phyloP scores from a whole-genome alignment of 257 asterid genomes.

The Cynanchum wilfordii region DNA sequence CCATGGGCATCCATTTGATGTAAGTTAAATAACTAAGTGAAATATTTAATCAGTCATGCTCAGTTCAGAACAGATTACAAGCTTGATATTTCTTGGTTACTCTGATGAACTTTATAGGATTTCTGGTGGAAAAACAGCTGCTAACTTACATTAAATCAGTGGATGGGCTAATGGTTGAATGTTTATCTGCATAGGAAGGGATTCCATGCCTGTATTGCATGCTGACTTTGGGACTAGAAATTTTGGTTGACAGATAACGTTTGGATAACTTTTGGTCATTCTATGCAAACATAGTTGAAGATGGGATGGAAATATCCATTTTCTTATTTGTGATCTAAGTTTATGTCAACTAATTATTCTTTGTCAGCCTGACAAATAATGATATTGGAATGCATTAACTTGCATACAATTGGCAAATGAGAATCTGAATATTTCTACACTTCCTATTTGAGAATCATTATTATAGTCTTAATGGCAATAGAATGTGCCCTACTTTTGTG shows the following conservation, averaged over 20 bases:
- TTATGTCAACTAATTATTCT: background rate
- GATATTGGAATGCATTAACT: background rate
- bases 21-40: conserved; percentile 31
- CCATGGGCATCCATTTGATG: conserved; percentile 30
- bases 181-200: background rate
- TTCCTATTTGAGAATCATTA: background rate
- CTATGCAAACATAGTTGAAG: background rate
- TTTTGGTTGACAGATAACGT: background rate
- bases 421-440: background rate
- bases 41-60: background rate
- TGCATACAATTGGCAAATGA: background rate
- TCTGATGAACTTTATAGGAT: background rate
- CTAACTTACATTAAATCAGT: background rate
- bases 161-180: background rate
- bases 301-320: background rate
- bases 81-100: background rate
- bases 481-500: background rate
- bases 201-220: background rate
- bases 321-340: background rate
- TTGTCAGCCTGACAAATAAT: background rate
- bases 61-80: background rate
- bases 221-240: background rate
- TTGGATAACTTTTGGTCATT: no score
- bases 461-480: background rate
- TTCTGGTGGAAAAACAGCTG: background rate